Percentiles rank a stretch among this genome's conserved stretches.
These are phyloP conservation scores for Fusarium brevicatenulatum DNA, from an alignment of 2,329 filamentous ascomycete species.

Conservation along the genomic window DNA sequence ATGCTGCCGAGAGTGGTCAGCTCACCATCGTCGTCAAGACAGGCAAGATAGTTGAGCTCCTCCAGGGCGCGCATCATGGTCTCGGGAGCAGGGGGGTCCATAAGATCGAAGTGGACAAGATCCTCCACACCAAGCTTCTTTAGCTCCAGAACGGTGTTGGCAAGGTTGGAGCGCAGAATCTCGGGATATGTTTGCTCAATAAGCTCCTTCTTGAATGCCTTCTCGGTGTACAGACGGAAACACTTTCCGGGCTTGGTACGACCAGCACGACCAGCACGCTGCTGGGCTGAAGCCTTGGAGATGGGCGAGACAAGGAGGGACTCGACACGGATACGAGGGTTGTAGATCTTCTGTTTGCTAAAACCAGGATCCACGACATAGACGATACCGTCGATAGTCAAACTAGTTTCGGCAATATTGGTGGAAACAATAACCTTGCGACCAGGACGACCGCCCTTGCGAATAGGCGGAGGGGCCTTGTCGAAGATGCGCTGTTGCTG, in stretches of 20 bases:
- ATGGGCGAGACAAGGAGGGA: slow-evolving; percentile 97
- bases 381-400: slow-evolving; percentile 98
- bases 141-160: slow-evolving; percentile 93
- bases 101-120: slow-evolving; percentile 96
- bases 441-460: slow-evolving; percentile 83
- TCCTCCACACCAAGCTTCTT: slow-evolving; percentile 98
- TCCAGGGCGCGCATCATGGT: slow-evolving; percentile 98
- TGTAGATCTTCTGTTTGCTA: slow-evolving; percentile 99
- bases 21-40: slow-evolving; percentile 95
- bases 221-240: slow-evolving; percentile 95
- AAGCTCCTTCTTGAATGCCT: slow-evolving; percentile 95
- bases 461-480: slow-evolving; percentile 78
- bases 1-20: slow-evolving; percentile 86
- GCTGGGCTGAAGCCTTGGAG: slow-evolving; percentile 96
- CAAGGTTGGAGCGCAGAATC: slow-evolving; percentile 91
- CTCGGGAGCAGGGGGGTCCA: slow-evolving; percentile 97
- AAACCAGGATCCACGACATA: slow-evolving; percentile 99
- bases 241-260: slow-evolving; percentile 98
- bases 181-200: slow-evolving; percentile 98
- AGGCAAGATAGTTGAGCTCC: slow-evolving; percentile 96
- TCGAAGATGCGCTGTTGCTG: slow-evolving; percentile 98
- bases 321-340: slow-evolving; percentile 94
- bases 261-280: slow-evolving; percentile 97
- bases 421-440: slow-evolving; percentile 94
- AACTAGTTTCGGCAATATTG: slow-evolving; percentile 96